These are phyloP conservation scores for Neofusicoccum sp. DNA, from an alignment of 2,329 filamentous ascomycete genomes.

Conservation along the genomic window DNA sequence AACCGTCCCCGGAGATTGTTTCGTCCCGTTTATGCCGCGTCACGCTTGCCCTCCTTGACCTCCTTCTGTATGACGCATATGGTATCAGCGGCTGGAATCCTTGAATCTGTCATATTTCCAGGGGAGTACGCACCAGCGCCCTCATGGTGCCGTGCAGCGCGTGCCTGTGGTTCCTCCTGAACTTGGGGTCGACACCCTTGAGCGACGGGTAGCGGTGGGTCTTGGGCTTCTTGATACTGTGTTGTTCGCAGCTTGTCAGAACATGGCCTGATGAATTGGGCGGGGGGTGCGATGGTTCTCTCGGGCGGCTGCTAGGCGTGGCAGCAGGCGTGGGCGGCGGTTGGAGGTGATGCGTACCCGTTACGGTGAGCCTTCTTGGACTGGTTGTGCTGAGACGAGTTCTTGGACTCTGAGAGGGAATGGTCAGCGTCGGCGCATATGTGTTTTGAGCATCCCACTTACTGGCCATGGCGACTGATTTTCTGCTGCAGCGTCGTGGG, in stretches of 20 bases:
- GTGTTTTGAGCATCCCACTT: constrained; percentile 40
- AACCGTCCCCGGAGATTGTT: constrained; percentile 12
- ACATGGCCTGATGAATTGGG: constrained; percentile 15
- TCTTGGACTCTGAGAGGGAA: constrained; percentile 82
- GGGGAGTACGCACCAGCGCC: constrained; percentile 73
- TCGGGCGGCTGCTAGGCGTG: not conserved
- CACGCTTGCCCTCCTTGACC: constrained; percentile 92
- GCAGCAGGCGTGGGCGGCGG: not conserved
- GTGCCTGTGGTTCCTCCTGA: constrained; percentile 99
- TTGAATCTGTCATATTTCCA: not conserved
- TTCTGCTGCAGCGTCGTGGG: constrained; percentile 21
- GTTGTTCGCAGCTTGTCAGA: constrained; percentile 16
- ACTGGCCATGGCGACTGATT: constrained; percentile 67
- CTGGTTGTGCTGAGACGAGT: constrained; percentile 99
- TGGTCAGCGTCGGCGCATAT: not conserved
- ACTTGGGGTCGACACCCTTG: constrained; percentile 99
- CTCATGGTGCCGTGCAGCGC: constrained; percentile 98
- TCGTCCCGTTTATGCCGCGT: constrained; percentile 65
- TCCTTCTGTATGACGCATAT: constrained; percentile 69
- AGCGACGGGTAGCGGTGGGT: constrained; percentile 98
- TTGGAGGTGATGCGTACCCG: constrained; percentile 65
- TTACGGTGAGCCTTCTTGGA: constrained; percentile 98
- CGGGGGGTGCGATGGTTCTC: not conserved
- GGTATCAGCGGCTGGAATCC: not conserved
- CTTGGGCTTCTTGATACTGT: constrained; percentile 99